These are phyloP conservation scores for Acer saccharum DNA, from an alignment of 345 rosid genomes.

Conservation along the genomic window DNA sequence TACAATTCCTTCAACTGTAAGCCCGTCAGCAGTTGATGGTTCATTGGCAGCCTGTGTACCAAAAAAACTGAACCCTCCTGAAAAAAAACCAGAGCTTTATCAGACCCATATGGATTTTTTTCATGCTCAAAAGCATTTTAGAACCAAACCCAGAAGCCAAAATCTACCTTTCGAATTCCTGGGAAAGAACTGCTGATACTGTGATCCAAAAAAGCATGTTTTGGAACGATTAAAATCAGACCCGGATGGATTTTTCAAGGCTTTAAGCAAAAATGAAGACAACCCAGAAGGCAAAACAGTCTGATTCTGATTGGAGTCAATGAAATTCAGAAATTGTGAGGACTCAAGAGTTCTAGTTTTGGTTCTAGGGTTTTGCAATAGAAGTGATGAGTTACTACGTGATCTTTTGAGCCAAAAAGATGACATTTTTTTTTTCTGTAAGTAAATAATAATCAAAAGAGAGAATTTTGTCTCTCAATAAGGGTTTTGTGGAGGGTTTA, in stretches of 20 bases:
- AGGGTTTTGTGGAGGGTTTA: neutral
- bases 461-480: no score
- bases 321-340: conserved; percentile 9
- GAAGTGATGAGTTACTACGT: conserved; percentile 19
- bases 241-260: conserved; percentile 15
- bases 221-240: conserved; percentile 1
- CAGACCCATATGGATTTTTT: neutral
- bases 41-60: conserved; percentile 54
- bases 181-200: neutral
- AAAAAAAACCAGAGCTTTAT: conserved; percentile 13
- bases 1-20: conserved; percentile 74
- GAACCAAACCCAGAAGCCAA: conserved; percentile 24
- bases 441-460: neutral
- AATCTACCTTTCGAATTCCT: conserved; percentile 18
- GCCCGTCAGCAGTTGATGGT: conserved; percentile 73
- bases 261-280: conserved; percentile 35
- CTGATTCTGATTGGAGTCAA: conserved; percentile 14
- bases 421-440: conserved; percentile 24
- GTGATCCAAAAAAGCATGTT: conserved; percentile 18
- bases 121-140: conserved; percentile 1
- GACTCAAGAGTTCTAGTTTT: conserved; percentile 9
- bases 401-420: conserved; percentile 32
- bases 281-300: conserved; percentile 27
- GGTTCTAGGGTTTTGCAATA: neutral
- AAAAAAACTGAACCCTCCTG: conserved; percentile 30